A percentile compares a stretch with the other conserved stretches of the same genome.
Conservation (phyloP, 1,284 basidiomycete species). For the Schizopora paradoxa region DNA sequence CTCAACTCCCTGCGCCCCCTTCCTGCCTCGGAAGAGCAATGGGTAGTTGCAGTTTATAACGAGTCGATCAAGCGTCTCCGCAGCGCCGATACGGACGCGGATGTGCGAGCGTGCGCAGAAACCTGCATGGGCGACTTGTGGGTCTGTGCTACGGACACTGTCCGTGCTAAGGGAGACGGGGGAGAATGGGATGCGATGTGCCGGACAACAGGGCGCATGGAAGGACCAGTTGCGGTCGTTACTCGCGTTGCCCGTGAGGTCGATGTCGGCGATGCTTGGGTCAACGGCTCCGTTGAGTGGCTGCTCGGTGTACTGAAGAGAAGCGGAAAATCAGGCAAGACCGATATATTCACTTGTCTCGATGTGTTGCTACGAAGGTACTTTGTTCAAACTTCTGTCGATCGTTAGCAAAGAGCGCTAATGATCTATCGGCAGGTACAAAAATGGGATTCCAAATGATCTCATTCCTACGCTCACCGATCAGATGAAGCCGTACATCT, state of each 20-base stretch:
- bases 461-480: constrained; percentile 61
- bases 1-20: constrained; percentile 60
- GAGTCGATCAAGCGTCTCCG: constrained; percentile 69
- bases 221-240: constrained; percentile 68
- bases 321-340: constrained; percentile 75
- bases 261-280: constrained; percentile 69
- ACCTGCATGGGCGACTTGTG: constrained; percentile 82
- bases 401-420: constrained; percentile 15
- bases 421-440: constrained; percentile 45
- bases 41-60: constrained; percentile 68
- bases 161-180: constrained; percentile 51
- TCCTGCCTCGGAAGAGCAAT: constrained; percentile 41
- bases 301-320: constrained; percentile 74
- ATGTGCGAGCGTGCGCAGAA: constrained; percentile 82
- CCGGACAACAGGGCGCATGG: constrained; percentile 66
- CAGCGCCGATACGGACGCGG: constrained; percentile 84
- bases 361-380: constrained; percentile 69
- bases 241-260: constrained; percentile 67
- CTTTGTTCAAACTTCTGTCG: constrained; percentile 16
- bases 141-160: constrained; percentile 75
- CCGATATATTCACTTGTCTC: constrained; percentile 77
- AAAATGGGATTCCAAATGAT: constrained; percentile 52
- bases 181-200: constrained; percentile 83
- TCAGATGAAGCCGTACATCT: constrained; percentile 72
- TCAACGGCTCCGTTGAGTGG: constrained; percentile 75